Evolutionary conservation across 805 yeast genomes (phyloP), one percentile per base, ranked within the genome.

Genomic region (Hemisphaericaspora nanyangensis): DNA sequence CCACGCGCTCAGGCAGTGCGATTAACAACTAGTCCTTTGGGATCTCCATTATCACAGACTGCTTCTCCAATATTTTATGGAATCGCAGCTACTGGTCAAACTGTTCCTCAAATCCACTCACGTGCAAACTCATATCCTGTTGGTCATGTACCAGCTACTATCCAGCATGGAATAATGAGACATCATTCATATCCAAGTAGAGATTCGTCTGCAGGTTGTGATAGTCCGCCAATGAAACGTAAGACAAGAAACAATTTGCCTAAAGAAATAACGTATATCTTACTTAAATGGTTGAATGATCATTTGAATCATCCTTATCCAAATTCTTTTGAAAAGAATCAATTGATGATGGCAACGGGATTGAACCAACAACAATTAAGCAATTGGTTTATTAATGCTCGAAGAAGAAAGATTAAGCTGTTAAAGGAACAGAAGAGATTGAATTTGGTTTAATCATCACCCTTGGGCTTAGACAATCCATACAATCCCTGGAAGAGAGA

Each of bases 361-460:
- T 70, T 86, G 54, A 83, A 86, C 46, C 79, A 82, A 59, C 87
- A 84, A 44, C 95, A 86, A 60, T 71, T 86, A 44, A 75, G 85
- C 48, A 87, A 86, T 55, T 86, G 95, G 95, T 86, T 86, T 52
- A 87, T 86, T 54, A 86, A 86, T 56, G 95, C 91, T 15, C 75
- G 95, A 50, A 71, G 95, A 52, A 69, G 95, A 49, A 79, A 84
- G 54, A 74, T 86, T 37, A 76, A 72, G 54, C 51, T 58, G 31
- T 60, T 77, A 44, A 69, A 74, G 49, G 74, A 74, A 45, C 63
- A 61, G 40, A 51, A 52, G 31, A 31, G 49, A 13, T 37, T 50
- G 19, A 46, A 38, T 35, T 45, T 44, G 18, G 26, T 25, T 29
- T 29, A 25, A 31, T 27, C n/a, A n/a, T n/a, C n/a, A n/a, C n/a